Conservation (phyloP, 352 stramenopile genomes). For the Albugo candida region DNA sequence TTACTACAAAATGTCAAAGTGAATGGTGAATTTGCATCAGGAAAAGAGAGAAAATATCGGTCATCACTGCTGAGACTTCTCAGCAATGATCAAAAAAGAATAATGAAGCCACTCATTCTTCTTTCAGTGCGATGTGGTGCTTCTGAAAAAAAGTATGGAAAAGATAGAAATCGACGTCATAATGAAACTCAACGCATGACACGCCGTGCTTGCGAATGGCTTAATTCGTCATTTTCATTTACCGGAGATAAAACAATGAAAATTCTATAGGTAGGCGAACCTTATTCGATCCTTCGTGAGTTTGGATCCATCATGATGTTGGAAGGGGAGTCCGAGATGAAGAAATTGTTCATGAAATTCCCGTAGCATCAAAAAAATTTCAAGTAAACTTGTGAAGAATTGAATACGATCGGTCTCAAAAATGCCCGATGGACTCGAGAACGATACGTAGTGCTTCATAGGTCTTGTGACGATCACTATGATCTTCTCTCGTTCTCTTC, state of each 20-base stretch:
- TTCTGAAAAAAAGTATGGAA: constrained; percentile 52
- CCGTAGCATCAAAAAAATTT: constrained; percentile 68
- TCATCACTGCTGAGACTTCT: constrained; percentile 4
- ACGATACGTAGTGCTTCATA: too few species aligned
- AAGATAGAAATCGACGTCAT: constrained; percentile 32
- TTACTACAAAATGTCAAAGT: constrained; percentile 8
- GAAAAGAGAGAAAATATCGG: not conserved
- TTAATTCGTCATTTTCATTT: constrained; percentile 54
- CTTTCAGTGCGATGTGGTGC: constrained; percentile 44
- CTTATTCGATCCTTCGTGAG: constrained; percentile 55
- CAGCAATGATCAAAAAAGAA: constrained; percentile 13
- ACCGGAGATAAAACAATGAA: constrained; percentile 64
- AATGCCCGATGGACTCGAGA: too few species aligned
- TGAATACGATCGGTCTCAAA: constrained; percentile 31
- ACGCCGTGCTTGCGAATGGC: constrained; percentile 70
- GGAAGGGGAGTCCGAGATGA: constrained; percentile 24
- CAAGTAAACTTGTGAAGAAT: constrained; percentile 56
- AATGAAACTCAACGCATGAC: constrained; percentile 59
- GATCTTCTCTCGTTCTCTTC: too few species aligned
- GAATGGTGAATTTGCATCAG: not conserved
- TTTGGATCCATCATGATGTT: constrained; percentile 69
- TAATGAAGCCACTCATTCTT: constrained; percentile 1
- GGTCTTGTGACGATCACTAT: too few species aligned
- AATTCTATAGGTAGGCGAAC: constrained; percentile 58
- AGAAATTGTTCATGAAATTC: constrained; percentile 31